Evolutionary conservation across 2,329 filamentous ascomycete species (phyloP), one percentile per base, ranked within the genome.

Genomic region (Sporothrix brasiliensis): DNA sequence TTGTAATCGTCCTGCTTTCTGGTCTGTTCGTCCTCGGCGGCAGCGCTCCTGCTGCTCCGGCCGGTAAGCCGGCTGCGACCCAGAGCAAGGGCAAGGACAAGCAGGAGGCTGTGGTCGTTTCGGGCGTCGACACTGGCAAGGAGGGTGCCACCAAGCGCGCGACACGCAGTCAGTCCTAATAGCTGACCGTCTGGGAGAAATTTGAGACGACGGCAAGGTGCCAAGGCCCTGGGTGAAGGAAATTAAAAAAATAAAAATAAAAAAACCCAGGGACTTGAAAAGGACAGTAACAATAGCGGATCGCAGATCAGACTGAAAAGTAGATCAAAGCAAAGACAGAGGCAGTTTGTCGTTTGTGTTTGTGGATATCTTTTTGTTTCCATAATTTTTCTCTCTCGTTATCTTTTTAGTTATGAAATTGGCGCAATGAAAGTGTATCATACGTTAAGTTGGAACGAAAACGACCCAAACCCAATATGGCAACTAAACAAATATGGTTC

Each of bases 31-130:
- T 69, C 11, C 58, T 88, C 74, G 88, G 88, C 76, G 85, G 85
- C 76, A 85, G 87, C 70, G 83, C 92, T 69, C 83, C 92, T 56
- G 86, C 91, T 70, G 86, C 91, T 60, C 87, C 91, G 74, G 87
- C 90, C 76, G 85, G 86, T 77, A 93, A 97, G 89, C 89, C 91
- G 81, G 70, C 39, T 3, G 85, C 89, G 19, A 79, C 78, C 39
- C 84, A 87, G 73, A 84, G 80, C 71, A 88, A 92, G 87, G 88
- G 87, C 76, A 90, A 94, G 85, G 89, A 88, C 67, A 89, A 89
- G 71, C 81, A 84, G 24, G 84, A 88, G 79, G 86, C 87, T 68
- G 83, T 85, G 21, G 83, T 85, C n/a, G 77, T 88, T 53, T 84
- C 86, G 66, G 88, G 88, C 69, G 88, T 89, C 69, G 92, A 93